phyloP scores from a whole-genome alignment of 345 rosid species.

The Dovyalis caffra region DNA sequence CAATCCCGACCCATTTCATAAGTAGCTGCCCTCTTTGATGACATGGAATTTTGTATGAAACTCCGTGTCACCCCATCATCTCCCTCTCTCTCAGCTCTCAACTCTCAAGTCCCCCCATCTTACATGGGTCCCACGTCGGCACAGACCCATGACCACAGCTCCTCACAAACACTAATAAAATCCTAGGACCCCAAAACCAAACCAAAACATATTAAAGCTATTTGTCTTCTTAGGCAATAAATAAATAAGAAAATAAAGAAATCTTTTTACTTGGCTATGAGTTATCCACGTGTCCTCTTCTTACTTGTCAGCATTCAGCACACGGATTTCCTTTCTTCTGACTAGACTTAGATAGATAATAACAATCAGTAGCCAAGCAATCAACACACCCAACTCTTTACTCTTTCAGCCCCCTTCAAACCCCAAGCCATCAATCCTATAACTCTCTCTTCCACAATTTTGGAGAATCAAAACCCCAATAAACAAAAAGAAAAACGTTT shows the following conservation, averaged over 20 bases:
- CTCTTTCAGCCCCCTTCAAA: not conserved
- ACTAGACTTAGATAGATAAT: slow-evolving; percentile 25
- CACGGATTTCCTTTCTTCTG: slow-evolving; percentile 27
- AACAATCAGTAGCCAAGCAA: slow-evolving; percentile 22
- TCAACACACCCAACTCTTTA: slow-evolving; percentile 23
- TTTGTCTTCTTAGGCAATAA: not conserved
- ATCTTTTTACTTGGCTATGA: slow-evolving; percentile 34
- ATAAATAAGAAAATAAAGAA: not conserved
- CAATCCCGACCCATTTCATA: too few relatives aligned
- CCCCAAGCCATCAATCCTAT: not conserved
- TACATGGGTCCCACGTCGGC: slow-evolving; percentile 42
- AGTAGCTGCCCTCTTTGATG: too few relatives aligned
- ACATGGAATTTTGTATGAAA: too few relatives aligned
- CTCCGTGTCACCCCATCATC: not conserved
- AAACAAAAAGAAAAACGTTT: not conserved
- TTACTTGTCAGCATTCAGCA: slow-evolving; percentile 27
- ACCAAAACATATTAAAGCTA: not conserved
- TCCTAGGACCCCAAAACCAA: not conserved
- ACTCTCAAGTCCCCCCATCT: not conserved
- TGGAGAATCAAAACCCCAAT: not conserved
- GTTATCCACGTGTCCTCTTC: slow-evolving; percentile 32
- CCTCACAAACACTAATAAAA: slow-evolving; percentile 20
- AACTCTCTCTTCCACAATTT: not conserved
- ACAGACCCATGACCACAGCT: slow-evolving; percentile 40
- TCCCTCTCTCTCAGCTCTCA: not conserved